These are phyloP conservation scores for Phialemoniopsis sp. DNA, from an alignment of 2,329 filamentous ascomycete species.

Conservation along the genomic window DNA sequence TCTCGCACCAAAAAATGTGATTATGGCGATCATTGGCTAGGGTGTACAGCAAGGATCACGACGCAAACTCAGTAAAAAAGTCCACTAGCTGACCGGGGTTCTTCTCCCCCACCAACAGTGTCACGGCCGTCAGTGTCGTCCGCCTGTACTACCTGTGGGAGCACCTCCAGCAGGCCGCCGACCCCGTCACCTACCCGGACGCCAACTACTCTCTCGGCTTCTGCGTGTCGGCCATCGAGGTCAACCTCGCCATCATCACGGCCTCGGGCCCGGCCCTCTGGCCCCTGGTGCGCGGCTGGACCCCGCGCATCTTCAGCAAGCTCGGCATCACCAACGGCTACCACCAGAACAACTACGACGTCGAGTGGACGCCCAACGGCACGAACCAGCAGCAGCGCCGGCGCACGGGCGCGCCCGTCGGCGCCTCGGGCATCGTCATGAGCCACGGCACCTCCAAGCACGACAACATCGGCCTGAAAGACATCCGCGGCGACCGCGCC, in stretches of 20 bases:
- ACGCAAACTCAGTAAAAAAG: no score
- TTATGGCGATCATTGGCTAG: no score
- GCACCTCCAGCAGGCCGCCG: constrained; percentile 7
- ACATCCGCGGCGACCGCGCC: constrained; percentile 18
- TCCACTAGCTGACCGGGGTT: no score
- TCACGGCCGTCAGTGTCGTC: constrained; percentile 23
- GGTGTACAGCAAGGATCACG: no score
- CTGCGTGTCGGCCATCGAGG: constrained; percentile 24
- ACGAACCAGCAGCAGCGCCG: background rate
- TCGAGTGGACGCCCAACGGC: constrained; percentile 9
- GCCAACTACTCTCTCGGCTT: constrained; percentile 24
- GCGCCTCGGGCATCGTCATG: no score
- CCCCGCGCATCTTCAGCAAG: constrained; percentile 24
- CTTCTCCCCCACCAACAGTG: constrained; percentile 12
- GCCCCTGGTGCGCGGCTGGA: constrained; percentile 25
- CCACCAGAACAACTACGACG: constrained; percentile 10
- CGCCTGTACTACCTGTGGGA: constrained; percentile 23
- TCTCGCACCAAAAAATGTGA: no score
- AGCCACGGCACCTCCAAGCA: background rate
- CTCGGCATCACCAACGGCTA: constrained; percentile 8
- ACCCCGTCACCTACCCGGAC: constrained; percentile 4
- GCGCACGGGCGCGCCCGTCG: no score
- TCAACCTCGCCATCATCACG: constrained; percentile 30
- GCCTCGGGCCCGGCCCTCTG: constrained; percentile 28
- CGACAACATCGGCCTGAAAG: constrained; percentile 1